Evolutionary conservation across 2,329 filamentous ascomycete genomes (phyloP).

Genomic region (Myriosclerotinia duriaeana): DNA sequence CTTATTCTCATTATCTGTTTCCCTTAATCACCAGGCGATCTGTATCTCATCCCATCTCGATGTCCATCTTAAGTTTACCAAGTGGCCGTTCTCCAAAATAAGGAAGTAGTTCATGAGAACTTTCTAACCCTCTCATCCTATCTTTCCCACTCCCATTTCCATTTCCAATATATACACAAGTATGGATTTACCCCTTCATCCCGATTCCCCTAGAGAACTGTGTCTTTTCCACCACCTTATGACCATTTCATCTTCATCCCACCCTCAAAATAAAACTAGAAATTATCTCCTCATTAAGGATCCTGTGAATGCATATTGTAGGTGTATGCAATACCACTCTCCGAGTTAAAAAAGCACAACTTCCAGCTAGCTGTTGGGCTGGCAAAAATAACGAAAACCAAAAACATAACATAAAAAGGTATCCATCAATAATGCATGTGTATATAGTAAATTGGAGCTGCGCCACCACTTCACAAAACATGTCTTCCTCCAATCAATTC

Average conservation of each 20-base stretch:
- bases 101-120: background rate
- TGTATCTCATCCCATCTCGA: background rate
- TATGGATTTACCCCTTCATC: background rate
- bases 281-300: slow-evolving; percentile 20
- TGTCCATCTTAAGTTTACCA: background rate
- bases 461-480: background rate
- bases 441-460: background rate
- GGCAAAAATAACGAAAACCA: slow-evolving; percentile 1
- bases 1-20: slow-evolving; percentile 8
- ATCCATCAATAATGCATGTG: slow-evolving; percentile 14
- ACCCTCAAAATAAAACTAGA: slow-evolving; percentile 14
- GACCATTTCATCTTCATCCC: background rate
- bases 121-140: background rate
- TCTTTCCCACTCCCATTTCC: slow-evolving; percentile 6
- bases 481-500: slow-evolving; percentile 15
- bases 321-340: slow-evolving; percentile 1
- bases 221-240: background rate
- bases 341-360: slow-evolving; percentile 3
- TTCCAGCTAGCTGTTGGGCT: slow-evolving; percentile 6
- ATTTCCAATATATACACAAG: slow-evolving; percentile 15
- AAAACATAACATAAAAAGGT: slow-evolving; percentile 17
- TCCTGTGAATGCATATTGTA: background rate
- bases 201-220: background rate
- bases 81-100: background rate
- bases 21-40: background rate